Evolutionary conservation across 768 basidiomycete species (phyloP), one percentile per base, ranked within the genome.

Genomic region (Leccinellum albellum): DNA sequence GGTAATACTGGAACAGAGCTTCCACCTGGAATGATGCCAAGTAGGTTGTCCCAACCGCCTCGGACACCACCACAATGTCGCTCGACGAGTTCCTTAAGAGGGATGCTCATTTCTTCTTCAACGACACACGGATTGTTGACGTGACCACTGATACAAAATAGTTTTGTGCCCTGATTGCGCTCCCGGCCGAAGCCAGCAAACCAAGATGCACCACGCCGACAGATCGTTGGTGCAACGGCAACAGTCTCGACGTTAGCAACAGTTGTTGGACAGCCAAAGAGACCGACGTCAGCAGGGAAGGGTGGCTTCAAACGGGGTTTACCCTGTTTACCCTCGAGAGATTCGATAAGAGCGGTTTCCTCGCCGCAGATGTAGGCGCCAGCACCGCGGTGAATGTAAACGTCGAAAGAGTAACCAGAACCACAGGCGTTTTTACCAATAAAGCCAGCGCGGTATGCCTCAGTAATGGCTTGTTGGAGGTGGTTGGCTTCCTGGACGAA

Each of bases 181-280:
- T 91, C 88, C 44, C 96, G 77, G 17, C 96, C 96, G 66, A 99
- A 98, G 53, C 85, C 74, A 3, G 92, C 90, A 65, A 98, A 99
- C 96, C 96, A 98, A 26, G 82, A 66, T 1, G 83, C 80, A 50
- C 96, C 95, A 29, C 96, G 84, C 47, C 96, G 80, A 68, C 91
- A 92, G 61, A 99, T 98, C 1, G 96, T 98, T 1, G 96, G 96
- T 0, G 96, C 94, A 29, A 98, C 96, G 17, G 95, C 91, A 54
- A 99, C 94, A 8, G 96, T 99, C 79, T 99, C 96, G 45, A 99
- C 96, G 67, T 98, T 98, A 45, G 96, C 95, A 33, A 99, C 96
- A 6, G 96, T 98, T 1, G 94, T 89, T 0, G 96, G 96, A 72
- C 94, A 97, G 0, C 96, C 96, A 67, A 99, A 99, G 51, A 98